Evolutionary conservation across 306 rosid genomes (phyloP), one percentile per base, ranked within the genome.

Genomic region (Vigna trinervia): DNA sequence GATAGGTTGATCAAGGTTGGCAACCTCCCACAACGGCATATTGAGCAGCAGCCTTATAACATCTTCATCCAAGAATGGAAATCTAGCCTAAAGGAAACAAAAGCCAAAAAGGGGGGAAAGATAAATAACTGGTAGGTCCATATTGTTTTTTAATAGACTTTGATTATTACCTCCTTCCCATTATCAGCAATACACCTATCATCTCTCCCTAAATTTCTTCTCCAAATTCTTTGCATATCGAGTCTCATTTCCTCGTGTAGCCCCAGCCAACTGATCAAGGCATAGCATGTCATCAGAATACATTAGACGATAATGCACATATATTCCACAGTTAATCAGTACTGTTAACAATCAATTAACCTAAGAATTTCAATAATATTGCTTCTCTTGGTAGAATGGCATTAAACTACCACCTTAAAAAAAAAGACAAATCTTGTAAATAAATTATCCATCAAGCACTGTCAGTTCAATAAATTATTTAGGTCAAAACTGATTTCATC

Each of bases 211-310:
- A 95, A 87, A 89, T 95, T 95, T 87, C 98, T 88, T 84, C 89
- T 95, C 98, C 98, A 95, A 77, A 95, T 95, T 88, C 98, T 92
- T 79, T 89, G 97, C 88, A 95, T 87, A 84, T 95, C 98, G 71
- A 95, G 82, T 84, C 87, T 95, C 98, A 95, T 95, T 88, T 95
- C 98, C 86, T 90, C 86, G 3, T 92, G 74, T 66, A 95, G 85
- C 57, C 89, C 90, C 85, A 75, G 81, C 98, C 98, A 95, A 75
- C 98, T 95, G 87, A 82, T 64, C 23, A 81, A 62, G 69, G 79
- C 59, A 85, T 73, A 74, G 36, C 68, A 84, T 14, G 57, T 71
- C 67, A 71, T 52, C 54, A 85, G 73, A 81, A 72, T 71, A 45
- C 57, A 84, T 66, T 54, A 41, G 68, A 56, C 10, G 41, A 74